Evolutionary conservation across 1,284 basidiomycete species (phyloP), one percentile per base, ranked within the genome.

Genomic region (Microbotryum violaceum): DNA sequence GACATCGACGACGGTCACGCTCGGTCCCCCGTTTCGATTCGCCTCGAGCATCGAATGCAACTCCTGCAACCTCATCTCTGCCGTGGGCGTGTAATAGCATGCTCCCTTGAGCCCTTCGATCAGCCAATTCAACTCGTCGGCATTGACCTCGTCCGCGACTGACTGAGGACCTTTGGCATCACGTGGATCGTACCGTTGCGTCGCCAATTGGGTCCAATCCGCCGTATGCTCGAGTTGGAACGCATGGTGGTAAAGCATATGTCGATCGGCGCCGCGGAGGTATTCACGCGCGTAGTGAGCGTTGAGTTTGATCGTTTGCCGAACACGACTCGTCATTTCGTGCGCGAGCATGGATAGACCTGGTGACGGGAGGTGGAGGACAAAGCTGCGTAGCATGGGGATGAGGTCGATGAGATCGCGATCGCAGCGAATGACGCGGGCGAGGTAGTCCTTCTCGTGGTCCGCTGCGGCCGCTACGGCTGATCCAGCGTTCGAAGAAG

Each of bases 31-130:
- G 12, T 37, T 37, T 9, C 37, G 37, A 37, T 37, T 37, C 37
- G 37, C 9, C 14, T 37, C 37, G 37, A 37, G 37, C 37, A 37
- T 37, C 10, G 37, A 37, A 16, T 37, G 14, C 37, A 37, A 12
- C 14, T 37, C 37, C 14, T 37, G 37, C 14, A 37, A 37, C 37
- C 37, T 14, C 37, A 37, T 37, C 37, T 37, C 37, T 10, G 37
- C 37, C 37, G 9, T 37, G 37, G 64, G 59, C 21, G 57, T 60
- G 64, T 58, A 66, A 51, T 44, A 66, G 49, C 58, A 58, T 10
- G 55, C 47, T 42, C 54, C 58, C 46, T 66, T 56, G 3, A 66
- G 58, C 0, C 58, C 64, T 20, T 65, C 64, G 21, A 62, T 45
- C 16, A 65, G 47, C 62, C 64, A 65, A 14, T 54, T 31, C 44